phyloP scores from a whole-genome alignment of 257 asterid species.

The Avicennia marina region DNA sequence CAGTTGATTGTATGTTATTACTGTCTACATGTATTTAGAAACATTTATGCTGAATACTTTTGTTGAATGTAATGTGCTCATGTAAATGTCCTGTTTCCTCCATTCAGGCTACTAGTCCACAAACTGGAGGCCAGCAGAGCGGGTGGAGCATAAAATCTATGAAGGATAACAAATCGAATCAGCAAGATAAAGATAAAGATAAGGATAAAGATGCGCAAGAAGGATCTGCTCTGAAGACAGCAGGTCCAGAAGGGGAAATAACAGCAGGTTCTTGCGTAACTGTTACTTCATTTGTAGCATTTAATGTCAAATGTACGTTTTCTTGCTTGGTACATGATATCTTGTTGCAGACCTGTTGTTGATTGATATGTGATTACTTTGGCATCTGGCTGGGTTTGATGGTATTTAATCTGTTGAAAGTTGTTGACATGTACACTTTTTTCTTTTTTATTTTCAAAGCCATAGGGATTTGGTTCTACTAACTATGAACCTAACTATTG shows the following conservation, averaged over 20 bases:
- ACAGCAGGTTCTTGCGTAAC: conserved; percentile 63
- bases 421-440: conserved; percentile 3
- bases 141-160: conserved; percentile 82
- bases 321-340: not conserved
- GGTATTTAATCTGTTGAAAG: conserved; percentile 4
- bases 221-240: conserved; percentile 69
- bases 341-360: not conserved
- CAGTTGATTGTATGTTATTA: not conserved
- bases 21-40: too few relatives aligned
- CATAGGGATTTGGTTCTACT: not conserved
- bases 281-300: not conserved
- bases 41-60: not conserved
- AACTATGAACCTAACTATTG: not conserved
- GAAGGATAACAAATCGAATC: conserved; percentile 68
- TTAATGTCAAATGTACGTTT: too few relatives aligned
- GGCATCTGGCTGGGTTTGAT: not conserved
- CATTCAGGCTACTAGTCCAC: conserved; percentile 86
- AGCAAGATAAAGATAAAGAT: conserved; percentile 68
- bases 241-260: conserved; percentile 96
- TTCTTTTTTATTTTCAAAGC: not conserved
- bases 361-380: not conserved
- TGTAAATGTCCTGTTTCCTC: conserved; percentile 14
- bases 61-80: not conserved
- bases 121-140: conserved; percentile 73
- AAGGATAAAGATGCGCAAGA: conserved; percentile 71